Evolutionary conservation across 2,329 filamentous ascomycete species (phyloP).

Genomic region (Spiromastix sp.): DNA sequence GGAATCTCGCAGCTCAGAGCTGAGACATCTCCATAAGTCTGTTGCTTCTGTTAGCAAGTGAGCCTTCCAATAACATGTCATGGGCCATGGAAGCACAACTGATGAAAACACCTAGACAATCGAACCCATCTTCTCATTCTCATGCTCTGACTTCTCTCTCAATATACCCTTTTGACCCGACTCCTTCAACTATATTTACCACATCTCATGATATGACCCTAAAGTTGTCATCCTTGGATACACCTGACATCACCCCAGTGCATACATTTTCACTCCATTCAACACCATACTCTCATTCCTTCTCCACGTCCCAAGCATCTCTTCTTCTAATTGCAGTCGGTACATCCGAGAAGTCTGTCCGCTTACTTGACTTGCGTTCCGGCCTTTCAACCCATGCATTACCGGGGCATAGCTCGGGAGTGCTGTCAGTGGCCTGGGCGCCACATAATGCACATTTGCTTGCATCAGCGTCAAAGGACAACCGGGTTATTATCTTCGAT

Average conservation of each 20-base stretch:
- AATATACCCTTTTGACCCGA: slow-evolving; percentile 39
- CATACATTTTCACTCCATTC: slow-evolving; percentile 38
- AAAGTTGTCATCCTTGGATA: slow-evolving; percentile 32
- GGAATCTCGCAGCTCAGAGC: slow-evolving; percentile 44
- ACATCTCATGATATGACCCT: slow-evolving; percentile 37
- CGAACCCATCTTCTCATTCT: slow-evolving; percentile 30
- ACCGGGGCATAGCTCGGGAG: slow-evolving; percentile 55
- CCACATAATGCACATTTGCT: slow-evolving; percentile 69
- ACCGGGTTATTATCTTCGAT: slow-evolving; percentile 77
- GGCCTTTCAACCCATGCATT: slow-evolving; percentile 65
- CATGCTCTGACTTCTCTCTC: slow-evolving; percentile 37
- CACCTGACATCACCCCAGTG: slow-evolving; percentile 30
- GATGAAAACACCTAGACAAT: slow-evolving; percentile 15
- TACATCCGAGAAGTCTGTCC: slow-evolving; percentile 73
- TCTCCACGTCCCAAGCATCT: slow-evolving; percentile 57
- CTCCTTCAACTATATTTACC: slow-evolving; percentile 35
- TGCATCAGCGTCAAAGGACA: slow-evolving; percentile 75
- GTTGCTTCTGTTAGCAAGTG: slow-evolving; percentile 34
- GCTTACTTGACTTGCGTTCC: slow-evolving; percentile 76
- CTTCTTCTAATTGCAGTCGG: slow-evolving; percentile 75
- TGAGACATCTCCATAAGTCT: slow-evolving; percentile 45
- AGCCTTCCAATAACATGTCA: slow-evolving; percentile 7
- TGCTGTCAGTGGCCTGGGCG: slow-evolving; percentile 69
- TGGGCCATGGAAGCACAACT: too few relatives aligned
- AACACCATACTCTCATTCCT: slow-evolving; percentile 52